Percentiles rank a stretch among this genome's conserved stretches.
phyloP scores from a whole-genome alignment of 2,329 filamentous ascomycete genomes.

The Huntiella decipiens region DNA sequence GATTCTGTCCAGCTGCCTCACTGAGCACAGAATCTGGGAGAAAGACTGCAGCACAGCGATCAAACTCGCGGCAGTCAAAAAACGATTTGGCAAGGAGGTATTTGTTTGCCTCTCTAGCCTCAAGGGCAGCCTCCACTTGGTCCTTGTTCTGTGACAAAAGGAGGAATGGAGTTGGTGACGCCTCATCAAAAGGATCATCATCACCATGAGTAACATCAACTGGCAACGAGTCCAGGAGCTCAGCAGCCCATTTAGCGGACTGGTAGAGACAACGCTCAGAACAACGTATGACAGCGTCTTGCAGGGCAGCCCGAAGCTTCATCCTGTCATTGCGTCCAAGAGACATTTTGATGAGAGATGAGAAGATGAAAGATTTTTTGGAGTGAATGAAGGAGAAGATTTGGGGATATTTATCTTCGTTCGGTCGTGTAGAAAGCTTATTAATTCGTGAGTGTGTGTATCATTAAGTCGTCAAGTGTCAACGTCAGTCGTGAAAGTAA shows the following conservation, averaged over 20 bases:
- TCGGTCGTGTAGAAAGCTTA: too few species aligned
- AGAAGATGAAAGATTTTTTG: too few species aligned
- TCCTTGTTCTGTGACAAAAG: slow-evolving; percentile 41
- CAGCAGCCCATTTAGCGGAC: slow-evolving; percentile 93
- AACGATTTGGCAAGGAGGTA: slow-evolving; percentile 85
- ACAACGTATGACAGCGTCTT: slow-evolving; percentile 75
- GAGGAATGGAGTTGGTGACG: slow-evolving; percentile 24
- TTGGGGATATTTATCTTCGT: too few species aligned
- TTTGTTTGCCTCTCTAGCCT: slow-evolving; percentile 60
- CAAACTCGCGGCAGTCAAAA: slow-evolving; percentile 89
- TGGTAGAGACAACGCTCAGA: slow-evolving; percentile 91
- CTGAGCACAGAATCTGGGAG: slow-evolving; percentile 63
- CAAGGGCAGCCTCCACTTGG: slow-evolving; percentile 52
- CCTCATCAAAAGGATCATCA: slow-evolving; percentile 18
- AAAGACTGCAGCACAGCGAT: slow-evolving; percentile 80
- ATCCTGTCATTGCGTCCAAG: slow-evolving; percentile 8
- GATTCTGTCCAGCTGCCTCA: slow-evolving; percentile 36
- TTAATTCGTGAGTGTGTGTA: too few species aligned
- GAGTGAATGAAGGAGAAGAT: too few species aligned
- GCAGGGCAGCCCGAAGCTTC: slow-evolving; percentile 42
- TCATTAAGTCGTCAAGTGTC: too few species aligned
- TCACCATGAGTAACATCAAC: slow-evolving; percentile 27
- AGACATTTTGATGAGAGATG: slow-evolving; percentile 4
- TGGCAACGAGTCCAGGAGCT: slow-evolving; percentile 68
- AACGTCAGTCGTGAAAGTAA: too few species aligned